Evolutionary conservation across 148 eudicot genomes (phyloP).

Genomic region (Amaranthus hypochondriacus): DNA sequence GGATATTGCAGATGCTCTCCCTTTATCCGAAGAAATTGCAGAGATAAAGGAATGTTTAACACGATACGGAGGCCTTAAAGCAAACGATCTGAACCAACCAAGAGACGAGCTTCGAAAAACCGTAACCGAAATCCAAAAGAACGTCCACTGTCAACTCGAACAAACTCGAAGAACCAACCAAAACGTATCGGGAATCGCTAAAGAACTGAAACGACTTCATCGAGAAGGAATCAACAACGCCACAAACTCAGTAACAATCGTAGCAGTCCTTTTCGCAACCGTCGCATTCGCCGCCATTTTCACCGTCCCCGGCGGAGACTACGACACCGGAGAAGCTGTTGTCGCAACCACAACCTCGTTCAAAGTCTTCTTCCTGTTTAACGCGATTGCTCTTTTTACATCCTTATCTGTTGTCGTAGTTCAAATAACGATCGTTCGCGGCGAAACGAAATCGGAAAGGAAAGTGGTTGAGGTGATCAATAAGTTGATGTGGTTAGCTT

Average conservation of each 20-base stretch:
- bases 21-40: conserved; percentile 48
- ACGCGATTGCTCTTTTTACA: conserved; percentile 60
- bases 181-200: conserved; percentile 62
- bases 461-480: conserved; percentile 65
- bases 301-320: conserved; percentile 61
- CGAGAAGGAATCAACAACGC: conserved; percentile 62
- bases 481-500: conserved; percentile 80
- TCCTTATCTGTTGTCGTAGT: conserved; percentile 71
- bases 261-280: conserved; percentile 67
- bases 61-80: conserved; percentile 51
- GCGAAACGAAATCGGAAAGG: conserved; percentile 62
- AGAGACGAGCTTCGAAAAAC: conserved; percentile 59
- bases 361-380: conserved; percentile 55
- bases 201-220: conserved; percentile 62
- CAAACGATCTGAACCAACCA: conserved; percentile 58
- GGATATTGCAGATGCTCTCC: conserved; percentile 58
- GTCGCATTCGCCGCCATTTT: conserved; percentile 68
- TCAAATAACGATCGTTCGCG: conserved; percentile 65
- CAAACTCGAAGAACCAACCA: conserved; percentile 62
- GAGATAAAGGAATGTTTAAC: conserved; percentile 45
- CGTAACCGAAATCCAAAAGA: conserved; percentile 54
- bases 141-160: conserved; percentile 58
- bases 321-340: conserved; percentile 50
- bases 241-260: conserved; percentile 64
- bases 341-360: conserved; percentile 33